Percentiles rank a stretch among this genome's conserved stretches.
Evolutionary conservation across 257 asterid species (phyloP).

Genomic region (Handroanthus guayacan): DNA sequence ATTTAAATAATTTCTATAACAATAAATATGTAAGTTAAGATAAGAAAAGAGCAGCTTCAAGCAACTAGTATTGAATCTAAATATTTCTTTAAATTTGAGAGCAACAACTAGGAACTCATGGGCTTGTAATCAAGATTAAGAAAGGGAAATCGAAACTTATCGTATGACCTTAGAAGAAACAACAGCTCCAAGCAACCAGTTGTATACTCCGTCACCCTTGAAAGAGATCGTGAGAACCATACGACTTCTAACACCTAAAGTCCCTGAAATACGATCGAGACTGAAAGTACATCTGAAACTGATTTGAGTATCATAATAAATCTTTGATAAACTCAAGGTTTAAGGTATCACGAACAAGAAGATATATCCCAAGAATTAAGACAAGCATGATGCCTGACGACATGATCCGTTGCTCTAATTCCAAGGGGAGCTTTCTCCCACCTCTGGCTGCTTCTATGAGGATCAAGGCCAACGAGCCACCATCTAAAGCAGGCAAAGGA

Average conservation of each 20-base stretch:
- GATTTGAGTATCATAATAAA: slow-evolving; percentile 56
- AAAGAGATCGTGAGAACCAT: slow-evolving; percentile 16
- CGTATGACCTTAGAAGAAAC: background rate
- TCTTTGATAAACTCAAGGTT: slow-evolving; percentile 84
- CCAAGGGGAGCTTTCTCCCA: slow-evolving; percentile 88
- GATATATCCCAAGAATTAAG: slow-evolving; percentile 75
- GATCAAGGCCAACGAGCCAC: slow-evolving; percentile 87
- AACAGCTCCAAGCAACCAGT: slow-evolving; percentile 25
- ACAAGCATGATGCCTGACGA: slow-evolving; percentile 87
- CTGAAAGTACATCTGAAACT: slow-evolving; percentile 10
- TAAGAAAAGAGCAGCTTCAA: slow-evolving; percentile 5
- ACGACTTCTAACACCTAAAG: slow-evolving; percentile 17
- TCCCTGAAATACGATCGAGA: slow-evolving; percentile 23
- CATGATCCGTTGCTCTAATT: slow-evolving; percentile 89
- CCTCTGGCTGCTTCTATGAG: slow-evolving; percentile 94
- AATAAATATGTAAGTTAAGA: background rate
- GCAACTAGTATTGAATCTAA: slow-evolving; percentile 18
- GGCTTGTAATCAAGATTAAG: slow-evolving; percentile 28
- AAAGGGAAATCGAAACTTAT: slow-evolving; percentile 28
- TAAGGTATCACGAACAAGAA: slow-evolving; percentile 89
- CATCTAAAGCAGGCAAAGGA: slow-evolving; percentile 95
- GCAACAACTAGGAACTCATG: slow-evolving; percentile 19
- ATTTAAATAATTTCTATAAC: too few relatives aligned
- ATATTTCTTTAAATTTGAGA: slow-evolving; percentile 20
- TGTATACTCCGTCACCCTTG: slow-evolving; percentile 3